Conservation (phyloP, 192 early-diverging fungal species). For the Diversispora eburnea region DNA sequence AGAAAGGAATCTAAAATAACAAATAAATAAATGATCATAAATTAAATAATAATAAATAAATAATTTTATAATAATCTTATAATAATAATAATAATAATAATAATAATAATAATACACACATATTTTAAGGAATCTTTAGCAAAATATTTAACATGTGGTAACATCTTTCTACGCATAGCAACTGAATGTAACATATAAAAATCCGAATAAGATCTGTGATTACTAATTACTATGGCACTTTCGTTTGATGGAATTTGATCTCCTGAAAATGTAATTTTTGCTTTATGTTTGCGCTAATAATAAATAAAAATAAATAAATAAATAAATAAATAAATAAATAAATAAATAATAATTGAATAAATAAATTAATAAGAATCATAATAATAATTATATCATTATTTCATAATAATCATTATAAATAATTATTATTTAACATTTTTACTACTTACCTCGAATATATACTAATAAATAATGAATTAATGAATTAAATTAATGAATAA, state of each 20-base stretch:
- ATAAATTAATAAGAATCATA: not conserved
- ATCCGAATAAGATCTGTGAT: constrained; percentile 54
- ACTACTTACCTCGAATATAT: constrained; percentile 33
- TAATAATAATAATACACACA: constrained; percentile 30
- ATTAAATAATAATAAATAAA: not conserved
- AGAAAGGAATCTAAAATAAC: constrained; percentile 50
- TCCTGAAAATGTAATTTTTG: constrained; percentile 56
- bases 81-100: too few species aligned
- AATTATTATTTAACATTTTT: too few species aligned
- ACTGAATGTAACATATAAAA: constrained; percentile 57
- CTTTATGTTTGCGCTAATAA: constrained; percentile 33
- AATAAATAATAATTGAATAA: not conserved
- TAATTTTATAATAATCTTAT: not conserved
- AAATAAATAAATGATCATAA: too few species aligned
- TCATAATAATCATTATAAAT: too few species aligned
- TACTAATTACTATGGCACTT: constrained; percentile 53
- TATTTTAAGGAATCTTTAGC: constrained; percentile 60
- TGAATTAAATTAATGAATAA: not conserved
- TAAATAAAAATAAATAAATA: constrained; percentile 20
- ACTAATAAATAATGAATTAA: constrained; percentile 17
- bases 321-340: not conserved
- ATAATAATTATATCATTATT: too few species aligned
- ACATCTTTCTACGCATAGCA: constrained; percentile 48
- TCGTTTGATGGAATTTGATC: constrained; percentile 46
- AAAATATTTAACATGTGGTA: constrained; percentile 57